A percentile compares a stretch with the other conserved stretches of the same genome.
These are phyloP conservation scores for Globisporangium spiculum DNA, from an alignment of 352 stramenopile genomes.

Conservation along the genomic window DNA sequence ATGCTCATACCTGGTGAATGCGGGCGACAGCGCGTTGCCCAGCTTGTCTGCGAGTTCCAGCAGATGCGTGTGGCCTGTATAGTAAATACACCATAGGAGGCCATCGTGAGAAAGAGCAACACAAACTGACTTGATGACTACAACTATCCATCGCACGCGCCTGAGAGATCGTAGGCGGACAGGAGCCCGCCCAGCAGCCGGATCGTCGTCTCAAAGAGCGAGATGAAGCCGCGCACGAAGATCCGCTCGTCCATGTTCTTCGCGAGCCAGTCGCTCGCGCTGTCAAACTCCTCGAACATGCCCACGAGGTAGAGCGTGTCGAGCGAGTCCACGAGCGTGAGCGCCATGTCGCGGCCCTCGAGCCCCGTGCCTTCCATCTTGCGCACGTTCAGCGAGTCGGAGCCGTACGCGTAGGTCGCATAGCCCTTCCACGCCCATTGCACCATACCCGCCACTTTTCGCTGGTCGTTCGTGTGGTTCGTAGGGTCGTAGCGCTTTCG, in stretches of 20 bases:
- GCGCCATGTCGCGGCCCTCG: conserved; percentile 66
- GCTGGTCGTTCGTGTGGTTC: conserved; percentile 53
- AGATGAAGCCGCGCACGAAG: conserved; percentile 59
- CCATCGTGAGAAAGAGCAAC: background rate
- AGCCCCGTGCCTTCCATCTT: conserved; percentile 54
- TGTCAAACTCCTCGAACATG: conserved; percentile 78
- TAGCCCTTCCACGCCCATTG: conserved; percentile 82
- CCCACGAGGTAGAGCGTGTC: conserved; percentile 76
- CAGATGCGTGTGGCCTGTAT: conserved; percentile 47
- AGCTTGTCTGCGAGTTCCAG: conserved; percentile 61
- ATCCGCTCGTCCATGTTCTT: conserved; percentile 67
- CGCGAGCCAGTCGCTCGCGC: conserved; percentile 60
- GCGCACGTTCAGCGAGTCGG: conserved; percentile 69
- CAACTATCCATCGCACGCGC: conserved; percentile 13
- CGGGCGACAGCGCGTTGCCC: conserved; percentile 54
- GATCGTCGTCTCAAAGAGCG: conserved; percentile 83
- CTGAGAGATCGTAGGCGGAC: conserved; percentile 64
- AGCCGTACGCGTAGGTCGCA: conserved; percentile 61
- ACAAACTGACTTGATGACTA: background rate
- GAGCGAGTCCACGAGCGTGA: conserved; percentile 76
- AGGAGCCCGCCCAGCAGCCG: conserved; percentile 69
- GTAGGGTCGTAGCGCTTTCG: conserved; percentile 44
- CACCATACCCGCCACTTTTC: conserved; percentile 60
- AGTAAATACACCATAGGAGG: background rate
- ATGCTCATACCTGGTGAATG: conserved; percentile 47